Conservation (phyloP, 306 rosid species). For the Canavalia ensiformis region DNA sequence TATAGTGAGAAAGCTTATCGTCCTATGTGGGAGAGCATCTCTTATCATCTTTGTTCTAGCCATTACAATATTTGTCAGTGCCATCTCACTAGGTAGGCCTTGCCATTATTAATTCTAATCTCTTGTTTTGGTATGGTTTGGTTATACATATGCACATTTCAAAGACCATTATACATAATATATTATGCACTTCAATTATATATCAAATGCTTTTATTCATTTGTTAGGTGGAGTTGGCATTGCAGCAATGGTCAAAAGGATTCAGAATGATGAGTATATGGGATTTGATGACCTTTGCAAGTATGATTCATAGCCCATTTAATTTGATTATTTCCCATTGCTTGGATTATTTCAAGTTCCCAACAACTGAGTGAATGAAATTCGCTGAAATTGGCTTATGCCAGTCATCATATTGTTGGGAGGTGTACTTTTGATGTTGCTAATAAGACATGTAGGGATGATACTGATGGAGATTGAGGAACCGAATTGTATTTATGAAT, state of each 20-base stretch:
- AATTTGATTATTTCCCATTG: background rate
- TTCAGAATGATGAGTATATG: constrained; percentile 64
- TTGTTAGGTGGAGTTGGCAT: constrained; percentile 78
- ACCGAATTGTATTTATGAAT: background rate
- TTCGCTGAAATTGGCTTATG: background rate
- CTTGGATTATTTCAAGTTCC: background rate
- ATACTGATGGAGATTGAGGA: background rate
- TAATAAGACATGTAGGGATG: background rate
- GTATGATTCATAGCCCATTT: constrained; percentile 42
- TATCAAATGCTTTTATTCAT: background rate
- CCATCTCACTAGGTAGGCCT: constrained; percentile 65
- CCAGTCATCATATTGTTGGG: no score
- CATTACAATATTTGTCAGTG: constrained; percentile 62
- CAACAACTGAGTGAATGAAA: background rate
- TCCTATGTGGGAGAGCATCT: constrained; percentile 69
- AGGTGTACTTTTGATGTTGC: background rate
- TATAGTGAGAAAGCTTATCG: constrained; percentile 59
- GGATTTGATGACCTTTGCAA: constrained; percentile 80
- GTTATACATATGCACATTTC: background rate
- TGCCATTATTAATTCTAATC: background rate
- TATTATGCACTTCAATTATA: background rate
- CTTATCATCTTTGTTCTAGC: constrained; percentile 74
- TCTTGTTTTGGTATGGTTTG: background rate
- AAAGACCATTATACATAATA: no score
- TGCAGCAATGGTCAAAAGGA: constrained; percentile 55